Conservation (phyloP, 139 green algal species). For the Chlorella sp. region DNA sequence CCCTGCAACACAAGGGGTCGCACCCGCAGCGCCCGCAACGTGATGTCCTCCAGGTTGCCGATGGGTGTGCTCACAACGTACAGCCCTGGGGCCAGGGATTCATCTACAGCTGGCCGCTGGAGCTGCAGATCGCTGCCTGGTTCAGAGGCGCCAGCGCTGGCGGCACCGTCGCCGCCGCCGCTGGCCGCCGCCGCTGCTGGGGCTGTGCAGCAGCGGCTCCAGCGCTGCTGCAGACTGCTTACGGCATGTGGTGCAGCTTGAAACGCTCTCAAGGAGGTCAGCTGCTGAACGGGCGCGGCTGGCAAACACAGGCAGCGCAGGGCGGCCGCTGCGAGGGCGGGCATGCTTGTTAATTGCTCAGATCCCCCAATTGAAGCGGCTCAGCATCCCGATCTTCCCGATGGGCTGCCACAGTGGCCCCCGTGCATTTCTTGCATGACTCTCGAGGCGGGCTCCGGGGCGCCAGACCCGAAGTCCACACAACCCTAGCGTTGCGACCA, state of each 20-base stretch:
- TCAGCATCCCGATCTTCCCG: too few species aligned
- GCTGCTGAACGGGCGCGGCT: background rate
- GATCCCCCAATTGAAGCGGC: too few species aligned
- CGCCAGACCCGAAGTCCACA: too few species aligned
- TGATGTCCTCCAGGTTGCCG: conserved; percentile 89
- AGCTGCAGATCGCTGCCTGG: background rate
- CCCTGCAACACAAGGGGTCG: too few species aligned
- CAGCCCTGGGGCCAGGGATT: background rate
- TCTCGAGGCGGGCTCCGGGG: too few species aligned
- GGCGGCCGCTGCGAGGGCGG: background rate
- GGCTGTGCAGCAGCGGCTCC: too few species aligned
- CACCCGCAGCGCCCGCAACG: conserved; percentile 65
- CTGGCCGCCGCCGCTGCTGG: background rate
- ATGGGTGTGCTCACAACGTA: conserved; percentile 89
- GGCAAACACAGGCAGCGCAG: background rate
- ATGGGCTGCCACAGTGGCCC: too few species aligned
- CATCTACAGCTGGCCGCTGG: background rate
- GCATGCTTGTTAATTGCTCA: too few species aligned
- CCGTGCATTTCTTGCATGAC: too few species aligned
- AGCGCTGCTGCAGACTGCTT: too few species aligned
- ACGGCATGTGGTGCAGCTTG: too few species aligned
- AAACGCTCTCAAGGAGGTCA: conserved; percentile 11
- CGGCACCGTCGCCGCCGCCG: background rate
- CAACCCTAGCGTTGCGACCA: too few species aligned
- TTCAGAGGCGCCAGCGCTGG: background rate